phyloP scores from a whole-genome alignment of 345 rosid species.

The Heritiera littoralis region DNA sequence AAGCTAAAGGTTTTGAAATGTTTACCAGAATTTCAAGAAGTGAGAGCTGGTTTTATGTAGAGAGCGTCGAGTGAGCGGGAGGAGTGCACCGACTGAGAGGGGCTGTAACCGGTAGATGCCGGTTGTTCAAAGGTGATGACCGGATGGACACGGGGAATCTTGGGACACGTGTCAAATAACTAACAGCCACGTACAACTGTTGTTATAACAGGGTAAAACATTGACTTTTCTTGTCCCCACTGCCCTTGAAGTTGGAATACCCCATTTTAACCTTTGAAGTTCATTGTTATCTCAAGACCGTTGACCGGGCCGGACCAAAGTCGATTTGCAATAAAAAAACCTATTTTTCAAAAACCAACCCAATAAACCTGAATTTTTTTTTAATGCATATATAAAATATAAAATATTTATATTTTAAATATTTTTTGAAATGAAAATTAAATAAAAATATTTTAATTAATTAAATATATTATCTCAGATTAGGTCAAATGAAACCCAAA shows the following conservation, averaged over 20 bases:
- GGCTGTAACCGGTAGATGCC: background rate
- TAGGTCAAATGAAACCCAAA: too few species aligned
- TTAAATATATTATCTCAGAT: too few species aligned
- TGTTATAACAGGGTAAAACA: background rate
- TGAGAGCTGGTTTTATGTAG: background rate
- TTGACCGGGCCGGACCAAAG: too few species aligned
- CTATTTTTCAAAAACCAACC: too few species aligned
- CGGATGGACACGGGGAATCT: background rate
- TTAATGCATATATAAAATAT: too few species aligned
- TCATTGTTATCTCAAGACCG: background rate
- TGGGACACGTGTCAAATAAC: background rate
- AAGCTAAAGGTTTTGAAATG: background rate
- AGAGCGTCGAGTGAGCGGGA: background rate
- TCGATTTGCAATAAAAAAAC: too few species aligned
- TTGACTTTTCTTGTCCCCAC: background rate
- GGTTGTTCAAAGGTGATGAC: background rate
- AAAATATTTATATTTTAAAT: too few species aligned
- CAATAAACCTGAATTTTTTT: too few species aligned
- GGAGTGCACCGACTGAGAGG: background rate
- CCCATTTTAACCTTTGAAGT: background rate
- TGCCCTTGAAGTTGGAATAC: background rate
- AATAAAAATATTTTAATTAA: too few species aligned
- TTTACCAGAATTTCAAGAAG: background rate
- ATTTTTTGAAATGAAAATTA: too few species aligned
- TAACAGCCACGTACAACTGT: background rate